Evolutionary conservation across 768 basidiomycete genomes (phyloP).

Genomic region (Porphyrellus cyaneotinctus): DNA sequence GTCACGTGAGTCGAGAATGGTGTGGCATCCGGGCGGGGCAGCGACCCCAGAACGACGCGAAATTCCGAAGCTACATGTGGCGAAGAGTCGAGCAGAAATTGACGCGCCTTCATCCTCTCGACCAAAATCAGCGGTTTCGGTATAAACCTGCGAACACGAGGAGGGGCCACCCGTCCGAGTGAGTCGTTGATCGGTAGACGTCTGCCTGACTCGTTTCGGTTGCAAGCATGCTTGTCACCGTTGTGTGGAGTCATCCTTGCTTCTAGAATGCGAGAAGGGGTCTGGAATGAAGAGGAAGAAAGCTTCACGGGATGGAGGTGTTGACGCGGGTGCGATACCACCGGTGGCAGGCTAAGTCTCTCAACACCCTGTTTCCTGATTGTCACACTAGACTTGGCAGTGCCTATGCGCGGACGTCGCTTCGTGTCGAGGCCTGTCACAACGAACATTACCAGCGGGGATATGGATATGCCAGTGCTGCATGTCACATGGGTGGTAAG

Average conservation of each 20-base stretch:
- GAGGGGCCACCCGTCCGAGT: neutral
- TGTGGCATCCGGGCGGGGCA: neutral
- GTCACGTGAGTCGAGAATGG: conserved; percentile 4
- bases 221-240: neutral
- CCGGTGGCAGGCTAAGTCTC: neutral
- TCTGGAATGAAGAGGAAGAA: neutral
- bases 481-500: conserved; percentile 14
- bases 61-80: neutral
- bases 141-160: conserved; percentile 17
- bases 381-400: neutral
- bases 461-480: conserved; percentile 9
- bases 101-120: conserved; percentile 23
- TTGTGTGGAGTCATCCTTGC: conserved; percentile 6
- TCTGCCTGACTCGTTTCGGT: neutral
- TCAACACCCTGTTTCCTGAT: neutral
- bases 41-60: neutral
- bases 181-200: neutral
- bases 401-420: conserved; percentile 6
- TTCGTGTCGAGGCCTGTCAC: conserved; percentile 23
- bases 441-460: conserved; percentile 19
- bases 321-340: neutral
- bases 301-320: neutral
- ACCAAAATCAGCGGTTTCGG: conserved; percentile 25
- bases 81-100: neutral
- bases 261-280: neutral